A percentile compares a stretch with the other conserved stretches of the same genome.
Evolutionary conservation across 768 basidiomycete species (phyloP).

Genomic region (Leccinellum luteum): DNA sequence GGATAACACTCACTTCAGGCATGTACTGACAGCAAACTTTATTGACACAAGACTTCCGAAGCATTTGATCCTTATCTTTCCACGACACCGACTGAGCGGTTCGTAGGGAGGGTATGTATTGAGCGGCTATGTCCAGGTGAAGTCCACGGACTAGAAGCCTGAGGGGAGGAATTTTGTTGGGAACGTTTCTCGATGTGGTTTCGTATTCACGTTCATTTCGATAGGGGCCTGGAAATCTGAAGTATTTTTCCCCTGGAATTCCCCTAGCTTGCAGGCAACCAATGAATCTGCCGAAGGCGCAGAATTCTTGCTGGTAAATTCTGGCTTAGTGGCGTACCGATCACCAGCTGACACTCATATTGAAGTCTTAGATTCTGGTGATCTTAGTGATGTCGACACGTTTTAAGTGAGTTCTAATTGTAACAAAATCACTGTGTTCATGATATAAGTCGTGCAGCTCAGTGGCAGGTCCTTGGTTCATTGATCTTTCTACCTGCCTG

Average conservation of each 20-base stretch:
- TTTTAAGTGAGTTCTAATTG: conserved; percentile 33
- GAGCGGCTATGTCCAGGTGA: conserved; percentile 41
- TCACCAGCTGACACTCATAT: neutral
- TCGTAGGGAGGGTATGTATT: conserved; percentile 50
- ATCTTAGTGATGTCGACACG: conserved; percentile 51
- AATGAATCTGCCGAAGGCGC: conserved; percentile 39
- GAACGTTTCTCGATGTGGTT: conserved; percentile 22
- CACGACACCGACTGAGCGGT: neutral
- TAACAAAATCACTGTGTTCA: neutral
- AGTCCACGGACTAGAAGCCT: conserved; percentile 45
- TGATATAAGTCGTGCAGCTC: conserved; percentile 3
- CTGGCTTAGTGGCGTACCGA: neutral
- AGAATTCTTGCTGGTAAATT: conserved; percentile 45
- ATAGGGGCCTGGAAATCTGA: conserved; percentile 42
- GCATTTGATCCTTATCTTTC: neutral
- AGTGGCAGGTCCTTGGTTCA: conserved; percentile 24
- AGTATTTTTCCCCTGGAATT: conserved; percentile 54
- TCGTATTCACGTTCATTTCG: conserved; percentile 15
- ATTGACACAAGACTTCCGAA: conserved; percentile 41
- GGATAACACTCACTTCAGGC: neutral
- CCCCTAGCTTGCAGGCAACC: conserved; percentile 53
- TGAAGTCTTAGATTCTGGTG: conserved; percentile 33
- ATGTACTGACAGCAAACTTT: conserved; percentile 33
- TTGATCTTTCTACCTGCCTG: neutral
- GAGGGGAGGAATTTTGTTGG: conserved; percentile 46